A percentile compares a stretch with the other conserved stretches of the same genome.
phyloP scores from a whole-genome alignment of 2,329 filamentous ascomycete genomes.

The Aspergillus fischeri region DNA sequence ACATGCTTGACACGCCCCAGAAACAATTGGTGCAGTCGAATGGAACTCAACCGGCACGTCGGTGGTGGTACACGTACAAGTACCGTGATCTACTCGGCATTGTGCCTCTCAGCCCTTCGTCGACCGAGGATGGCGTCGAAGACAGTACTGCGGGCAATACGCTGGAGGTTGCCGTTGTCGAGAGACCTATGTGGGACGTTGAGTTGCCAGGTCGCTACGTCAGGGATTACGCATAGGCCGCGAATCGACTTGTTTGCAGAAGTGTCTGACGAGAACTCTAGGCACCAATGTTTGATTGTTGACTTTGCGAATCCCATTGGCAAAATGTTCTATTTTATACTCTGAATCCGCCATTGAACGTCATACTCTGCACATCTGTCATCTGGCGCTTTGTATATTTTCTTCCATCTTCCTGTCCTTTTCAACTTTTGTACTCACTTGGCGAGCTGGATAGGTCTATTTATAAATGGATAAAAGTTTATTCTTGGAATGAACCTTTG shows the following conservation, averaged over 20 bases:
- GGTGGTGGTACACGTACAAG: conserved; percentile 79
- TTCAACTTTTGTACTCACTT: conserved; percentile 1
- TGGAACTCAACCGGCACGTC: conserved; percentile 25
- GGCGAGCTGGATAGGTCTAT: conserved; percentile 12
- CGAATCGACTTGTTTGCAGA: background rate
- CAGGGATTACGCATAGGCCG: conserved; percentile 46
- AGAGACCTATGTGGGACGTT: conserved; percentile 79
- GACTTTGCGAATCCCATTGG: background rate
- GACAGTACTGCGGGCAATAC: conserved; percentile 20
- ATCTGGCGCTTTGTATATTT: conserved; percentile 1
- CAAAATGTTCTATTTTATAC: background rate
- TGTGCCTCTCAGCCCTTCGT: conserved; percentile 47
- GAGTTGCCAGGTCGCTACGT: conserved; percentile 70
- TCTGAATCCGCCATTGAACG: background rate
- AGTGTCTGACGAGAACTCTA: background rate
- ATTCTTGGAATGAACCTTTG: background rate
- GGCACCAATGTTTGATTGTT: background rate
- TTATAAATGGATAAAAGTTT: conserved; percentile 13
- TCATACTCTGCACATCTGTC: background rate
- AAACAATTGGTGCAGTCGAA: conserved; percentile 24
- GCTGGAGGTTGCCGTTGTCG: conserved; percentile 78
- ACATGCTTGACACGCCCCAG: conserved; percentile 5
- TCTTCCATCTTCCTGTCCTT: background rate
- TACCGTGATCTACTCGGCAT: conserved; percentile 89
- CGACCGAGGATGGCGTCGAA: conserved; percentile 32